Percentiles rank a stretch among this genome's conserved stretches.
These are phyloP conservation scores for Yamadazyma triangularis DNA, from an alignment of 1,139 yeast species.

Conservation along the genomic window DNA sequence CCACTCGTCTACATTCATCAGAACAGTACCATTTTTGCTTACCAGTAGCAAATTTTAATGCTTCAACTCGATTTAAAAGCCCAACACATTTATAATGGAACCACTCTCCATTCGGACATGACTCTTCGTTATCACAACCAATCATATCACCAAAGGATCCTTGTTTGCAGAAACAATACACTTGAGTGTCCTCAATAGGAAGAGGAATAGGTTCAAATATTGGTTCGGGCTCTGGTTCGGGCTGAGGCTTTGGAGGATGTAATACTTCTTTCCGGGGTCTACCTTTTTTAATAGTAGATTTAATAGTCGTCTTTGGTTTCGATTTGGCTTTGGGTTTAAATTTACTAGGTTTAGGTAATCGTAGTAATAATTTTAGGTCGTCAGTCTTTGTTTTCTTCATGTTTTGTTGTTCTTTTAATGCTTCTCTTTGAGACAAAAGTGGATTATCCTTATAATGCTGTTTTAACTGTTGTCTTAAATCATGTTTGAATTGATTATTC, in stretches of 20 bases:
- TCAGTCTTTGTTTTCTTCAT: slow-evolving; percentile 8
- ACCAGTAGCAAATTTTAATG: slow-evolving; percentile 33
- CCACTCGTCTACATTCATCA: slow-evolving; percentile 23
- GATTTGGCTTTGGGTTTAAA: neutral
- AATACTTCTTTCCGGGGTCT: too few species aligned
- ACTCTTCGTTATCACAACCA: slow-evolving; percentile 38
- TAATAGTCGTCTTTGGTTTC: neutral
- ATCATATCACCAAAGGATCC: slow-evolving; percentile 46
- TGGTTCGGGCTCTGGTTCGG: too few species aligned
- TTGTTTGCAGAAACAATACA: slow-evolving; percentile 42
- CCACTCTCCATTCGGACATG: slow-evolving; percentile 48
- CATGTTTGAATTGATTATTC: slow-evolving; percentile 9
- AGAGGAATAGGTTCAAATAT: neutral
- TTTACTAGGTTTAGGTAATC: slow-evolving; percentile 15
- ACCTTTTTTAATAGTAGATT: neutral
- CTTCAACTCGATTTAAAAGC: slow-evolving; percentile 35
- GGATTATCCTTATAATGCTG: slow-evolving; percentile 35
- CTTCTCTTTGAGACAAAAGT: slow-evolving; percentile 36
- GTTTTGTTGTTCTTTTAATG: slow-evolving; percentile 29
- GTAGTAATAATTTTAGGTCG: slow-evolving; percentile 24
- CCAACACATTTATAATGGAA: slow-evolving; percentile 49
- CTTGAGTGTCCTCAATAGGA: slow-evolving; percentile 15
- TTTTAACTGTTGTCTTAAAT: slow-evolving; percentile 27
- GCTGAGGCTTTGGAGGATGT: too few species aligned
- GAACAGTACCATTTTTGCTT: slow-evolving; percentile 42